Evolutionary conservation across 805 yeast species (phyloP).

Genomic region (Wickerhamomyces ciferrii): DNA sequence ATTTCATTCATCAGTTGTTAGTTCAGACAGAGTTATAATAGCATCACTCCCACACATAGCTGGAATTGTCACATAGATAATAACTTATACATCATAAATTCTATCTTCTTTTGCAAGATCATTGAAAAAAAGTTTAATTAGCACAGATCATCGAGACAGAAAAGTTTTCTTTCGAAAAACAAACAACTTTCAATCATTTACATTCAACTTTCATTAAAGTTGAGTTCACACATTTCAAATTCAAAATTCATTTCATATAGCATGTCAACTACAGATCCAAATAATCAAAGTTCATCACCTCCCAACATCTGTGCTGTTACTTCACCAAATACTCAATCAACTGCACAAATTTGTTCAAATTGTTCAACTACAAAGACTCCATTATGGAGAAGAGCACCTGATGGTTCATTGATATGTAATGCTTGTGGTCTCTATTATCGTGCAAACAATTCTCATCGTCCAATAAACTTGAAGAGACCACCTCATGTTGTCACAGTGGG

Average conservation of each 20-base stretch:
- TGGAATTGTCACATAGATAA: no score
- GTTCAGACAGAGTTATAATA: no score
- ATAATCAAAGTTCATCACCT: background rate
- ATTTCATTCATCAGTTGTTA: background rate
- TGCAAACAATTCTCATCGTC: slow-evolving; percentile 88
- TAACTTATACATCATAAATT: no score
- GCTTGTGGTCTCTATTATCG: slow-evolving; percentile 92
- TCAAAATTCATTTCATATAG: background rate
- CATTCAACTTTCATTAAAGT: background rate
- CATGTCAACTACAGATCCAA: background rate
- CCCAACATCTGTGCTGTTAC: background rate
- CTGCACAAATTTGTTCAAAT: slow-evolving; percentile 55
- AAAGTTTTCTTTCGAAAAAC: background rate
- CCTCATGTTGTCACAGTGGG: slow-evolving; percentile 86
- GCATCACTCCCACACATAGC: no score
- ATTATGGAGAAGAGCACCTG: slow-evolving; percentile 86
- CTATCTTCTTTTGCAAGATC: no score
- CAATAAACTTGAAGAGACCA: slow-evolving; percentile 68
- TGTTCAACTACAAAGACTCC: slow-evolving; percentile 91
- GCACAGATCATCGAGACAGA: no score
- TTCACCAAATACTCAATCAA: slow-evolving; percentile 3
- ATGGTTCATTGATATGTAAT: slow-evolving; percentile 86
- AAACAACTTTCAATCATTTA: background rate
- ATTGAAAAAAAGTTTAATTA: no score
- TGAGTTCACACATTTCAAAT: background rate